Evolutionary conservation across 176 grass and related monocot species (phyloP).

Genomic region (Dendrocalamus sinicus): DNA sequence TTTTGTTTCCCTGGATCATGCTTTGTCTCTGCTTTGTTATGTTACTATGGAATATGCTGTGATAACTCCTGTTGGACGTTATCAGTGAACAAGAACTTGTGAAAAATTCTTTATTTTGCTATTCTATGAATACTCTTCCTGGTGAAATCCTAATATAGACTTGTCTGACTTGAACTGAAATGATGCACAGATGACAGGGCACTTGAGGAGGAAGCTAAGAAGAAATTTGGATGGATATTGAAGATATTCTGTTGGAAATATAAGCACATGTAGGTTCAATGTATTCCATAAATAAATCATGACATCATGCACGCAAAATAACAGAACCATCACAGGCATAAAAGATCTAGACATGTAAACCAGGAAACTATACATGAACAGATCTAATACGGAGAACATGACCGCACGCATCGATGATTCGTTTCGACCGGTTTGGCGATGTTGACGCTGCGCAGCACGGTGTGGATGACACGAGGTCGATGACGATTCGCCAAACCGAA

Average conservation of each 20-base stretch:
- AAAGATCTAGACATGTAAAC: too few relatives aligned
- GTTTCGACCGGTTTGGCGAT: too few relatives aligned
- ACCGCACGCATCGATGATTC: too few relatives aligned
- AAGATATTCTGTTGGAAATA: conserved; percentile 88
- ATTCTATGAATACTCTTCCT: background rate
- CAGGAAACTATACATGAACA: too few relatives aligned
- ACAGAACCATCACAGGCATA: too few relatives aligned
- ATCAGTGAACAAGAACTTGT: background rate
- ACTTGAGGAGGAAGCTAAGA: conserved; percentile 90
- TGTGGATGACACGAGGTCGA: too few relatives aligned
- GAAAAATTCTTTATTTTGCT: background rate
- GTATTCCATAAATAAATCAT: too few relatives aligned
- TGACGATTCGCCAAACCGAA: too few relatives aligned
- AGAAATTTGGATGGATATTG: conserved; percentile 89
- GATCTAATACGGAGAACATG: too few relatives aligned
- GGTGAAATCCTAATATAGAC: conserved; percentile 3
- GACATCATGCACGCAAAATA: too few relatives aligned
- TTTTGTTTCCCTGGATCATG: background rate
- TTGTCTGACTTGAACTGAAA: conserved; percentile 37
- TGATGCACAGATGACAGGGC: conserved; percentile 67
- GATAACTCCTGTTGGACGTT: background rate
- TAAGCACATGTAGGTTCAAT: too few relatives aligned
- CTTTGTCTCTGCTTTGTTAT: background rate
- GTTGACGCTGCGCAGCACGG: too few relatives aligned
- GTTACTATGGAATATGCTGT: background rate